These are phyloP conservation scores for Postia placenta DNA, from an alignment of 768 basidiomycete genomes.

Conservation along the genomic window DNA sequence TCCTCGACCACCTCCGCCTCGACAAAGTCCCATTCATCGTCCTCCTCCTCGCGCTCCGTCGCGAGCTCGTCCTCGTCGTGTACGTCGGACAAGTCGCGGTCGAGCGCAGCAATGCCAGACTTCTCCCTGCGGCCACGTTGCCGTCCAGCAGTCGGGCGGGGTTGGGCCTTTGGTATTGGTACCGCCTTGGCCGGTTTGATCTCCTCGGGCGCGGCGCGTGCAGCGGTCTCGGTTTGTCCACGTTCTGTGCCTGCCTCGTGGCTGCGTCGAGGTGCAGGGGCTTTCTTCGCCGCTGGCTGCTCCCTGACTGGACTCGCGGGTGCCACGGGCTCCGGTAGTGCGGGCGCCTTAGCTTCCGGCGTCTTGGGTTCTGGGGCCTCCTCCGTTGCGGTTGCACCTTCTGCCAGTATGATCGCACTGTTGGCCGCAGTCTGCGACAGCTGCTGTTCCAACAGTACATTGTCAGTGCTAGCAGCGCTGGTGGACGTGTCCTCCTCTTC, in stretches of 20 bases:
- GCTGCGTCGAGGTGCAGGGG: conserved; percentile 4
- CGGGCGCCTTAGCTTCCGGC: conserved; percentile 55
- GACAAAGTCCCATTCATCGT: conserved; percentile 91
- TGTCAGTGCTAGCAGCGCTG: conserved; percentile 17
- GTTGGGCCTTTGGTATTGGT: conserved; percentile 10
- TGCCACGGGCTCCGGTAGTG: conserved; percentile 22
- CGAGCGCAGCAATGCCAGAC: conserved; percentile 77
- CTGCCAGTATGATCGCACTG: conserved; percentile 14
- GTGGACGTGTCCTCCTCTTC: conserved; percentile 19
- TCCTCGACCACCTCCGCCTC: conserved; percentile 68
- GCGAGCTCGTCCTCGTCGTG: conserved; percentile 36
- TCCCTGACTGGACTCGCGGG: conserved; percentile 5
- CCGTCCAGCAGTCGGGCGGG: conserved; percentile 11
- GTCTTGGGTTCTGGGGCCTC: conserved; percentile 58
- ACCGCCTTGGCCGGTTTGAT: conserved; percentile 6
- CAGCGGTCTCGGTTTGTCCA: conserved; percentile 12
- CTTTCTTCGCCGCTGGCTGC: conserved; percentile 5
- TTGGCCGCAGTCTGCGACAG: neutral
- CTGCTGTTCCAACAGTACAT: conserved; percentile 15
- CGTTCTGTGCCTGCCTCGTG: conserved; percentile 6
- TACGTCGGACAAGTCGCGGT: conserved; percentile 59
- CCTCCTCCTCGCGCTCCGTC: conserved; percentile 52
- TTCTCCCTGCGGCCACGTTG: conserved; percentile 61
- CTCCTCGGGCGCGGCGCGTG: conserved; percentile 6
- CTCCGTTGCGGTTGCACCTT: conserved; percentile 28